Base-by-base conservation (phyloP, 345 rosid species). In the Capsella bursapastoris region DNA sequence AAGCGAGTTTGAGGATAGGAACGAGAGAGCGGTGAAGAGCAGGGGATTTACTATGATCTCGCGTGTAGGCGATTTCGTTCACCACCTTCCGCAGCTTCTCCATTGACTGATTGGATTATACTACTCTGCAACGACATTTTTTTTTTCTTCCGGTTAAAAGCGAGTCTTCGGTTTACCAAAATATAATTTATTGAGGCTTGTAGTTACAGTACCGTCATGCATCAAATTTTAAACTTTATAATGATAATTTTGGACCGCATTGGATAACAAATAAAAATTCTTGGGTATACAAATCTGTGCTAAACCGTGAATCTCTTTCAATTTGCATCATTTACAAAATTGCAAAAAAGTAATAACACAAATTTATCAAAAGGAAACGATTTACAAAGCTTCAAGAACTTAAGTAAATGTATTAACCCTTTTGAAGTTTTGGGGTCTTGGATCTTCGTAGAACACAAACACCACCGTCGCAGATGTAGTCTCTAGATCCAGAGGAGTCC, bases 31-130 rank as follows among this genome's bases (percentile, higher is more conserved):
- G 86, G 56, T 87, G 90, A 27, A 85, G 70, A 2, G 78, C 47
- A 70, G 82, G 73, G 66, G 83, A 81, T 53, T 73, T 74, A n/a
- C 41, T 27, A 66, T 68, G 82, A 75, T 84, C 80, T 73, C 76
- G 84, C 31, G 86, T 29, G 82, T 84, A 88, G 75, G 93, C 90
- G 69, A 90, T 85, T 71, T 87, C 90, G 29, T 72, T 84, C 82
- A 84, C 89, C 8, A 69, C 73, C 55, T 75, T 82, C 55, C 83
- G 57, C 76, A 84, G 76, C 76, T 75, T 88, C 84, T 88, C 93
- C 90, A 88, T 86, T 14, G 37, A 43, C 45, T 55, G 5, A 4
- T 13, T 8, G 37, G 25, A 22, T 22, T 22, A 22, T 22, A 22
- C 25, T 22, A 9, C 29, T 35, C 27, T 34, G 25, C 29, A 13